A percentile compares a stretch with the other conserved stretches of the same genome.
phyloP scores from a whole-genome alignment of 2,329 filamentous ascomycete genomes.

The Penicillium polonicum region DNA sequence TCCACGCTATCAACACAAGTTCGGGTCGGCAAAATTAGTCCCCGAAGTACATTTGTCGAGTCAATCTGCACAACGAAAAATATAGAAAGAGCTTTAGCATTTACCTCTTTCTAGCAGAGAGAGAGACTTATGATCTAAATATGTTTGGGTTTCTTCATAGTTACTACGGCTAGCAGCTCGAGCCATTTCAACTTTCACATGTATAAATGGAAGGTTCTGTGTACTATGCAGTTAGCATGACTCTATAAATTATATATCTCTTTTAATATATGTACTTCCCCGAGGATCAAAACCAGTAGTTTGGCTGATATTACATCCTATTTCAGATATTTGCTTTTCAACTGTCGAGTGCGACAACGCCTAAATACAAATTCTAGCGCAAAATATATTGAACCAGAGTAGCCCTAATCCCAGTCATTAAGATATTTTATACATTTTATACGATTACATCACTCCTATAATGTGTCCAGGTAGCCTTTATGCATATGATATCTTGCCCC shows the following conservation, averaged over 20 bases:
- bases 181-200: background rate
- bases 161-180: background rate
- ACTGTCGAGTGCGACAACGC: too few relatives aligned
- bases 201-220: background rate
- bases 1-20: conserved; percentile 16
- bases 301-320: background rate
- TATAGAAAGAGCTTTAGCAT: background rate
- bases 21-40: conserved; percentile 27
- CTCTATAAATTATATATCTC: background rate
- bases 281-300: too few relatives aligned
- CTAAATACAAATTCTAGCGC: too few relatives aligned
- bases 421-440: background rate
- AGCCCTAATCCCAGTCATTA: background rate
- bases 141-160: background rate
- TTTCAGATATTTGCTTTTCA: background rate
- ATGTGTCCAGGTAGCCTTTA: background rate
- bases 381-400: background rate
- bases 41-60: conserved; percentile 19
- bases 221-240: background rate
- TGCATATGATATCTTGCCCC: background rate
- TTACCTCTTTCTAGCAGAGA: background rate
- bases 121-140: background rate
- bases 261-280: too few relatives aligned
- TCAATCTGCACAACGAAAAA: background rate
- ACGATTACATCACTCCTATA: background rate